phyloP scores from a whole-genome alignment of 2,329 filamentous ascomycete genomes.

The Ceratocystis ficicola region DNA sequence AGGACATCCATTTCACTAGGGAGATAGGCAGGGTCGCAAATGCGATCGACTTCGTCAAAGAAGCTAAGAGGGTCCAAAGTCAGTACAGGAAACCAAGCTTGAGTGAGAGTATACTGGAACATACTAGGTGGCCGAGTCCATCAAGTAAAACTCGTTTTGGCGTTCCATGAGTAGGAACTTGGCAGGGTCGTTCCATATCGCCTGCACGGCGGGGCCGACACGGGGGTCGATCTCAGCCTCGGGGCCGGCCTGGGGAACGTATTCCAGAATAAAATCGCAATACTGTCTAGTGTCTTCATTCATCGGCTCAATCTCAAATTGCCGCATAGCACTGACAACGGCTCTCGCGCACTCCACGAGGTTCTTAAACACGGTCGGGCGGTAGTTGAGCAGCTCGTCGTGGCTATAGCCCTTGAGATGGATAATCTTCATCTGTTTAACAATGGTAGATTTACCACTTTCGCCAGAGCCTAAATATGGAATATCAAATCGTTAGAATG shows the following conservation, averaged over 20 bases:
- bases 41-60: conserved; percentile 82
- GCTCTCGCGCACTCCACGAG: conserved; percentile 92
- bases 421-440: conserved; percentile 99
- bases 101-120: conserved; percentile 28
- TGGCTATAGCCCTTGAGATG: conserved; percentile 94
- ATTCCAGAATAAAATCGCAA: conserved; percentile 71
- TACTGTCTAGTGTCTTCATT: conserved; percentile 59
- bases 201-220: conserved; percentile 70
- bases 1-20: conserved; percentile 92
- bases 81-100: neutral
- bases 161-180: conserved; percentile 77
- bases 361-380: conserved; percentile 96
- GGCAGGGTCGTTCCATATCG: conserved; percentile 81
- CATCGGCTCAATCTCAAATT: conserved; percentile 74
- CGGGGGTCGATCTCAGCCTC: conserved; percentile 70
- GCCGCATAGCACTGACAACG: conserved; percentile 78
- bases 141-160: conserved; percentile 95
- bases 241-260: conserved; percentile 81
- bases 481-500: neutral
- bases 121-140: conserved; percentile 98
- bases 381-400: conserved; percentile 87
- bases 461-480: conserved; percentile 69
- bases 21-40: conserved; percentile 73
- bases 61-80: conserved; percentile 51
- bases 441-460: conserved; percentile 97